Base-by-base conservation (phyloP, 202 grass and related monocot species). In the Eragrostis tef region DNA sequence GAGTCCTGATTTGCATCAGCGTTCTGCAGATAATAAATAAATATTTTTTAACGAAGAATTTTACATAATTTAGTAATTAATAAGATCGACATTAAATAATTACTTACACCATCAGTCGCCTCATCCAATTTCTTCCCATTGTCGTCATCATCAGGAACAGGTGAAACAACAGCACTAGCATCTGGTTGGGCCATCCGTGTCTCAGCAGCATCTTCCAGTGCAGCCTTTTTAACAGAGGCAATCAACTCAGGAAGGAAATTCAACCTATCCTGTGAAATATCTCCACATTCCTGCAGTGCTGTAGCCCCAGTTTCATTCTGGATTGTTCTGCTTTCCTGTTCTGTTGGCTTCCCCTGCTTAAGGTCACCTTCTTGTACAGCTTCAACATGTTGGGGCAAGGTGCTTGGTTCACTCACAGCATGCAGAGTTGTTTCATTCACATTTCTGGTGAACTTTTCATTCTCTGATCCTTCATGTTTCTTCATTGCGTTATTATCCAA, bases 161-260 rank as follows among this genome's bases (percentile, higher is more conserved):
- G 62, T 63, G 56, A 73, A 87, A 69, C 47, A 74, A 45, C 58
- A 60, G 20, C 65, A 68, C 20, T 72, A 85, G 59, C 83, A 89
- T 80, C 52, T 88, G 58, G 39, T 75, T 87, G 77, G 65, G 54
- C 69, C 13, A 80, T 68, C 27, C 15, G 44, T 65, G 85, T 83
- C 44, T 85, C 88, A 45, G 89, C 82, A n/a, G 70, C 61, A 64
- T 84, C 92, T 82, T 91, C 89, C 73, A 95, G 51, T 56, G 81
- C 81, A 9, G 87, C 86, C 52, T 66, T 93, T 67, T 85, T 98
- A 72, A 94, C 88, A 78, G 95, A 87, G 36, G 89, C 87, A 71
- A 89, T 88, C 78, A 98, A 75, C 36, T 98, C 87, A 19, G 89
- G 88, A 74, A 93, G 74, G 44, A 91, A 85, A 65, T 72, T 86